Evolutionary conservation across 768 basidiomycete species (phyloP), one percentile per base, ranked within the genome.

Genomic region (Calocera cornea): DNA sequence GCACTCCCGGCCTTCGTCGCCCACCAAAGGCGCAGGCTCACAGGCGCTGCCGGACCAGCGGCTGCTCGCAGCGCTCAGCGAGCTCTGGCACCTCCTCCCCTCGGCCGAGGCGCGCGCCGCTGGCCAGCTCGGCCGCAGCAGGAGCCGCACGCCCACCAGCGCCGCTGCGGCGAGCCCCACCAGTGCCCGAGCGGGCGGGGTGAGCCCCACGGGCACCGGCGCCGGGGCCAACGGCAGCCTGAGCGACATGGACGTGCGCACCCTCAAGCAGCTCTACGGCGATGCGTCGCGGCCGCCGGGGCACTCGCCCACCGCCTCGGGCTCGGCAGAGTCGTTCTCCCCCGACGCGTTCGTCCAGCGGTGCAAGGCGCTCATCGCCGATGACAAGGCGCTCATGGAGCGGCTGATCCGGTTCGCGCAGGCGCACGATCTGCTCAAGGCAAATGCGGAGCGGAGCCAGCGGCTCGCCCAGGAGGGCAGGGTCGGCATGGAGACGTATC

Each of bases 361-460:
- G 5, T 87, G 97, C 50, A 87, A 89, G 72, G 87, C 89, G 1
- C 80, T 97, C 67, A 81, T 97, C 65, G 80, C 83, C 36, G 95
- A 97, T 75, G 92, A 95, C 72, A 84, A 86, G 29, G 82, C 88
- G 22, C 77, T 97, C 68, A 91, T 94, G 69, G 89, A 92, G 76
- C 83, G 93, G 34, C 78, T 94, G 41, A 79, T 92, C 64, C 85
- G 91, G 29, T 89, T 92, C 71, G 93, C 90, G 1, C 87, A 91
- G 76, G 90, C 92, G 64, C 89, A 95, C 68, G 93, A 95, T 71
- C 73, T 95, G 70, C 82, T 95, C 69, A 95, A 93, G 82, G 89
- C 87, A 78, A 94, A 93, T 73, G 92, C 92, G 22, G 92, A 92
- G 73, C 82, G 92, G 64, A 93, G 92, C 24, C 89, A 94, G 80